These are phyloP conservation scores for Lathyrus aphaca DNA, from an alignment of 306 rosid genomes.

Conservation along the genomic window DNA sequence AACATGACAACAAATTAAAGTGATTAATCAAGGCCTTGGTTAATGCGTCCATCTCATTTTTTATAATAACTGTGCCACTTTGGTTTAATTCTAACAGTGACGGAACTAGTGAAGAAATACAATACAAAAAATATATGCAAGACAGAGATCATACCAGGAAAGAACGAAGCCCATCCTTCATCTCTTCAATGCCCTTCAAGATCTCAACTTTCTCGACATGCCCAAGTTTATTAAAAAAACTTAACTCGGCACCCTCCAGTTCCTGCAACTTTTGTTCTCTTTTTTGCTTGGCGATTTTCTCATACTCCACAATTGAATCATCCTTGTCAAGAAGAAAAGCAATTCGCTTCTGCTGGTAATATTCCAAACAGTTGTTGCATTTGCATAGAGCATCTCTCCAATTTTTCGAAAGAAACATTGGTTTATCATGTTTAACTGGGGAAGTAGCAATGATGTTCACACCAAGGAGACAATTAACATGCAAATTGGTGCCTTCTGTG, in stretches of 20 bases:
- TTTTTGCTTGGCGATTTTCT: slow-evolving; percentile 80
- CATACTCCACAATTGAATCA: slow-evolving; percentile 88
- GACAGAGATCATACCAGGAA: slow-evolving; percentile 65
- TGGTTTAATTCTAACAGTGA: not conserved
- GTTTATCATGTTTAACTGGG: slow-evolving; percentile 52
- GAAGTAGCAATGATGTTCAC: slow-evolving; percentile 51
- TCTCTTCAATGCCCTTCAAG: slow-evolving; percentile 88
- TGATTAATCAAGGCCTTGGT: slow-evolving; percentile 20
- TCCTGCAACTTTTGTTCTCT: slow-evolving; percentile 84
- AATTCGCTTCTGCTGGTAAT: slow-evolving; percentile 62
- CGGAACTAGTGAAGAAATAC: not conserved
- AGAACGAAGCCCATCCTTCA: slow-evolving; percentile 84
- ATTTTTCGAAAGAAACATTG: slow-evolving; percentile 82
- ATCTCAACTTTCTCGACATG: slow-evolving; percentile 94
- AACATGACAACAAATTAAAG: slow-evolving; percentile 19
- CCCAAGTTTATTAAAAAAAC: slow-evolving; percentile 73
- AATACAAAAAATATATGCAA: slow-evolving; percentile 9
- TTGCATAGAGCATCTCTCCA: slow-evolving; percentile 88
- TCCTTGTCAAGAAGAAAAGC: slow-evolving; percentile 79
- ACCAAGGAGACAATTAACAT: slow-evolving; percentile 61
- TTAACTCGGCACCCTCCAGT: slow-evolving; percentile 78
- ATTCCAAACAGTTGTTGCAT: slow-evolving; percentile 64
- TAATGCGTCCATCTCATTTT: not conserved
- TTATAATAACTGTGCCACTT: not conserved
- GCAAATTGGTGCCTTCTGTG: slow-evolving; percentile 39